Base-by-base conservation (phyloP, 176 grass and related monocot species). In the Lolium multiflorum region DNA sequence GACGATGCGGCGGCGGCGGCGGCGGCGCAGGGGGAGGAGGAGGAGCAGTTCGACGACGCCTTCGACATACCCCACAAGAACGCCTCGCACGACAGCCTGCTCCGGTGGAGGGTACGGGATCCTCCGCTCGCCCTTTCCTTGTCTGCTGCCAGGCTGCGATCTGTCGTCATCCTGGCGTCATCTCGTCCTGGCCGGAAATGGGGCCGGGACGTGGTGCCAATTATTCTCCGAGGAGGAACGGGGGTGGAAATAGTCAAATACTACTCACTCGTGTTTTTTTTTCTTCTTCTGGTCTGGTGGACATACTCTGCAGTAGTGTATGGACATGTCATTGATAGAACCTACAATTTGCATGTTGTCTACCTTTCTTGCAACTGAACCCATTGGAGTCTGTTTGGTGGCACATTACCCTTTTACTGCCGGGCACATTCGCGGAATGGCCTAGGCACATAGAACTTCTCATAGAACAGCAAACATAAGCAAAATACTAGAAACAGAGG, bases 21-120 rank as follows among this genome's bases (percentile, higher is more conserved):
- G 38, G 31, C 31, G 1, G 78, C 59, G 35, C 48, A 56, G 66
- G 66, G 7, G 5, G 86, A 73, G 21, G 86, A 78, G 21, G 79
- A 77, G 62, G 81, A 78, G 64, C 55, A 76, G 43, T 83, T 84
- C 81, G 88, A 88, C 16, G 90, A 95, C 77, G 86, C 90, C n/a
- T 95, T 95, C 86, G 93, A 90, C 18, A 95, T 95, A 61, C 93
- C 90, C 0, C 86, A 92, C 16, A 95, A 95, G 90, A 95, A 95
- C 77, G 90, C 90, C 7, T 82, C 93, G 16, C 83, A 87, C 77
- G 90, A 87, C n/a, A 81, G 91, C 55, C 14, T 95, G 67, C 88
- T 87, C 15, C 88, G 93, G 52, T 95, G 93, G 93, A 90, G 93
- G 88, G 93, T 95, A 92, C 22, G 83, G 15, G 21, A 77, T 59